Base-by-base conservation (phyloP, 345 rosid genomes). In the Brassica juncea region DNA sequence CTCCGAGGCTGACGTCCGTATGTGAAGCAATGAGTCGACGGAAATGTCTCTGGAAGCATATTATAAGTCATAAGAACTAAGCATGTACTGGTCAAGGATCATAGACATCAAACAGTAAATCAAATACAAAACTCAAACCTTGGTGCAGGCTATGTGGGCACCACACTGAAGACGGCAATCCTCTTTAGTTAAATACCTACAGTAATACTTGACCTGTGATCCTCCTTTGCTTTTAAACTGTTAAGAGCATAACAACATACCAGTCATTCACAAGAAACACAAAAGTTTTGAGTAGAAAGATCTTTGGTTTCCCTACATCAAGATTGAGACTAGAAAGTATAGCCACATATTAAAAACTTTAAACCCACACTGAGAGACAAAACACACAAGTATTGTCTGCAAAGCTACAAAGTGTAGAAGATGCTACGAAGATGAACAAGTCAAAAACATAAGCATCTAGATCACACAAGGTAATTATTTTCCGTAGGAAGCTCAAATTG, bases 221-320 rank as follows among this genome's bases (percentile, higher is more conserved):
- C 99, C 99, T 60, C 98, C 99, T 93, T 93, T 93, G 72, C 97
- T 90, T 87, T 91, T 95, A 83, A 95, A 95, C 98, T 95, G 88
- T 47, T 70, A 79, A 69, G 32, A 73, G 71, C 64, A 79, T 70
- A 62, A 31, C n/a, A 62, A 31, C n/a, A 15, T 2, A 76, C 74
- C 61, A 71, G 75, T 79, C 44, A 81, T 60, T 52, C 32, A 39
- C 44, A 39, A 34, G 77, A 62, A 14, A 49, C 57, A 49, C 57
- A 49, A 7, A 49, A 49, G 57, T 49, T 49, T 49, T 52, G 21
- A 9, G 0, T 23, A 10, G 1, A 32, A 16, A 67, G 39, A 9
- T n/a, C 3, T 57, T 57, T 78, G 49, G 10, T 72, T 28, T 71
- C 2, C 3, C 12, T 11, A 55, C 59, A 52, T 28, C 2, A 0